Conservation (phyloP, 495 filamentous ascomycete genomes). For the Penicillium tannophilum region DNA sequence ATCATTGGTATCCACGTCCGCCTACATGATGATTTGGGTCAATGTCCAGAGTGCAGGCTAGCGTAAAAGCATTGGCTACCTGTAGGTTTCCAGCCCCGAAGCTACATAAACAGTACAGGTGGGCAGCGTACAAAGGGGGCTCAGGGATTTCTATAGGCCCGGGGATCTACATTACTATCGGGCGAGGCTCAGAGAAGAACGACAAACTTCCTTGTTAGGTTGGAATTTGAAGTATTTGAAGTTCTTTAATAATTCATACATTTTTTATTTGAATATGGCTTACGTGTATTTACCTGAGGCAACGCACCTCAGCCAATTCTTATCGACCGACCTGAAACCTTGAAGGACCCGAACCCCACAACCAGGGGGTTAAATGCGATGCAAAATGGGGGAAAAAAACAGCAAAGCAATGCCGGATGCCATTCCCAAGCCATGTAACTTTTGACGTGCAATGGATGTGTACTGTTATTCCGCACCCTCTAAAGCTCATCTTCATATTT, state of each 20-base stretch:
- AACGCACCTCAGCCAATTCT: neutral
- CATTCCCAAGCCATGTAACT: conserved; percentile 13
- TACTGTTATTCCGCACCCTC: neutral
- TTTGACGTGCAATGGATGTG: conserved; percentile 2
- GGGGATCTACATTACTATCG: too few relatives aligned
- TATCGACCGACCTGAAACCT: neutral
- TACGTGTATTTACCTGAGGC: neutral
- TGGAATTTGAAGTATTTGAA: neutral
- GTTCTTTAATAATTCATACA: neutral
- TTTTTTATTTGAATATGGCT: neutral
- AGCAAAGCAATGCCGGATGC: conserved; percentile 2
- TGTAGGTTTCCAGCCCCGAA: too few relatives aligned
- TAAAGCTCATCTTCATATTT: conserved; percentile 61
- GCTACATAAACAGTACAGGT: too few relatives aligned
- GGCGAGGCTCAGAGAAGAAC: too few relatives aligned
- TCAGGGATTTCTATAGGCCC: too few relatives aligned
- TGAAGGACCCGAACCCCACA: neutral
- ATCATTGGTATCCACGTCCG: too few relatives aligned
- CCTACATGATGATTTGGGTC: too few relatives aligned
- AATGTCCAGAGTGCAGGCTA: too few relatives aligned
- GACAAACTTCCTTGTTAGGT: too few relatives aligned
- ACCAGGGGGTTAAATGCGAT: neutral
- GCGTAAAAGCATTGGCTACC: too few relatives aligned
- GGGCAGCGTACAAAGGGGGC: too few relatives aligned
- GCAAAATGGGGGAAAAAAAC: conserved; percentile 4